Evolutionary conservation across 2,329 filamentous ascomycete species (phyloP).

Genomic region (Ceratocystis colombiana): DNA sequence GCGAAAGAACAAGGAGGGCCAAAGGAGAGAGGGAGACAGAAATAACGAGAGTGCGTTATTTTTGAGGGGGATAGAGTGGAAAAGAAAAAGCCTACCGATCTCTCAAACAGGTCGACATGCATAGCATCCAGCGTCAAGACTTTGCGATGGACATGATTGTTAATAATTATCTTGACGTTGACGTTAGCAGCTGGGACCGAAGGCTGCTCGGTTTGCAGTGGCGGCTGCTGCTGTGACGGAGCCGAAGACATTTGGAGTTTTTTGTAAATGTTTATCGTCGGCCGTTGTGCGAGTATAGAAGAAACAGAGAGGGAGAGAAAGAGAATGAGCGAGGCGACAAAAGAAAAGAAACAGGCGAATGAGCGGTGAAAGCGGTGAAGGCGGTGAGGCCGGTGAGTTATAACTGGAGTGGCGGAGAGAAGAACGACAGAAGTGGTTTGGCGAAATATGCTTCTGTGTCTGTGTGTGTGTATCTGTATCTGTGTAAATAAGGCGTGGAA

Average conservation of each 20-base stretch:
- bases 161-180: constrained; percentile 14
- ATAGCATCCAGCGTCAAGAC: constrained; percentile 11
- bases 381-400: background rate
- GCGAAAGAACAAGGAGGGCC: background rate
- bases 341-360: background rate
- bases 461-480: background rate
- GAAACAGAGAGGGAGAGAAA: background rate
- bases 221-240: too few species aligned
- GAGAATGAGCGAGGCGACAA: constrained; percentile 4
- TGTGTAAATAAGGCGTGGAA: background rate
- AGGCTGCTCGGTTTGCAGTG: background rate
- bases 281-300: too few species aligned
- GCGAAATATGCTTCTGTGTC: background rate
- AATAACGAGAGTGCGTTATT: background rate
- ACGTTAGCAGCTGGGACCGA: background rate
- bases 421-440: constrained; percentile 6
- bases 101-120: constrained; percentile 59
- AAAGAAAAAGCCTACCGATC: constrained; percentile 58
- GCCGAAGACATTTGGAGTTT: too few species aligned
- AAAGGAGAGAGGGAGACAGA: background rate
- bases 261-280: too few species aligned
- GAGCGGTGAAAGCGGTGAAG: constrained; percentile 10
- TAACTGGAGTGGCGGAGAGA: constrained; percentile 24
- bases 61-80: background rate
- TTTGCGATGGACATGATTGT: background rate